Conservation (phyloP, 208 protist species). For the Naegleria lovaniensis region DNA sequence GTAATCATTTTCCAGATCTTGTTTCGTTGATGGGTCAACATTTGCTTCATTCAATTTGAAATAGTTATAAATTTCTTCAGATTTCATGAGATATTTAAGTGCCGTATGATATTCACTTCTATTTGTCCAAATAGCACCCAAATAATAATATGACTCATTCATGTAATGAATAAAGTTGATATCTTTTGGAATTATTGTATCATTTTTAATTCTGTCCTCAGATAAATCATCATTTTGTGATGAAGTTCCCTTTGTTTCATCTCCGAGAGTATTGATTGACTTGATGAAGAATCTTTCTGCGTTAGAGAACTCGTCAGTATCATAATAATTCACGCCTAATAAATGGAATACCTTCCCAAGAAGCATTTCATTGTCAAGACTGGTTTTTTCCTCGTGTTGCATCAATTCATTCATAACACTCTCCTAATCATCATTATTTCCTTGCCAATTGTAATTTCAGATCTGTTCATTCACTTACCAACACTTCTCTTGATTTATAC, state of each 20-base stretch:
- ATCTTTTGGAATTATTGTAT: background rate
- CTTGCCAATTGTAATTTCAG: background rate
- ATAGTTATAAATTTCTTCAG: slow-evolving; percentile 22
- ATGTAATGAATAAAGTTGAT: background rate
- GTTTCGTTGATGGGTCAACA: slow-evolving; percentile 32
- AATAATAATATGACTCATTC: slow-evolving; percentile 27
- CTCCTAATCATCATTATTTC: background rate
- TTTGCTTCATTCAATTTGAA: slow-evolving; percentile 26
- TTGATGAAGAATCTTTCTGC: background rate
- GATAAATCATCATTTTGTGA: background rate
- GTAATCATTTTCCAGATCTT: slow-evolving; percentile 67
- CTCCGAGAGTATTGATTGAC: background rate
- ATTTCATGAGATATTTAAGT: slow-evolving; percentile 9
- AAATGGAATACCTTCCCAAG: background rate
- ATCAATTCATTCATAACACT: background rate
- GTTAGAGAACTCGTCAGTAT: background rate
- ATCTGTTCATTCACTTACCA: background rate
- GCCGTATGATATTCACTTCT: slow-evolving; percentile 33
- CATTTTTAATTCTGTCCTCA: background rate
- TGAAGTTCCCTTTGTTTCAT: background rate
- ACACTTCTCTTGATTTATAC: background rate
- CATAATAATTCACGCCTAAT: background rate
- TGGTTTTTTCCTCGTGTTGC: too few relatives aligned
- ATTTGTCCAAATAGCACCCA: slow-evolving; percentile 30
- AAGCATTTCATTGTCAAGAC: background rate